Base-by-base conservation (phyloP, 208 protist species). In the Crithidia bombi region DNA sequence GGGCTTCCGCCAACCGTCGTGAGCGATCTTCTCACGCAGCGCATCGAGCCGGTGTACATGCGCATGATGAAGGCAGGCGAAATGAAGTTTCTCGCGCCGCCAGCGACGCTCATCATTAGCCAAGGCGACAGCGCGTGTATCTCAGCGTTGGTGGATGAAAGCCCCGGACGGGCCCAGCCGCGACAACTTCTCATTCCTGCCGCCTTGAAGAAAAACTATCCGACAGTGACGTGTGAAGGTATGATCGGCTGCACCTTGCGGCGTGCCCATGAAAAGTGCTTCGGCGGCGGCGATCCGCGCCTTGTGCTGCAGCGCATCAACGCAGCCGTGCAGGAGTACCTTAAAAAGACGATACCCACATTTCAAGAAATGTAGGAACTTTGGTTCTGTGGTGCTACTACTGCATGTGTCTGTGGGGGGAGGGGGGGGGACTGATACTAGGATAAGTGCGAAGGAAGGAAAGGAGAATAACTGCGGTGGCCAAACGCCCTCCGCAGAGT, bases 101-200 rank as follows among this genome's bases (percentile, higher is more conserved):
- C 43, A 5, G 65, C 82, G 36, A 92, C 86, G 19, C 47, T 92
- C n/a, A 79, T 82, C n/a, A 47, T 94, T 32, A 72, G 72, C 26
- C 76, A 89, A 63, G 86, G 89, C 33, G 84, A 92, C 62, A 73
- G 78, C 9, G 70, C 69, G 7, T 66, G 80, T 14, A 62, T 71
- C 23, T 44, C 64, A 23, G 43, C 78, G 49, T 61, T 94, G 1
- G 63, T 86, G 11, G 78, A 83, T 38, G 62, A 82, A 30, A 78
- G 73, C 6, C 81, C 89, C 5, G 85, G 79, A 4, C 62, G 69
- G 9, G 78, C 78, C 10, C 77, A 83, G 46, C 65, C 77, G 15
- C 69, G 69, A 19, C 64, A 78, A 46, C 71, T 94, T 30, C 73
- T 91, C 30, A 77, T 89, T 35, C 71, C 85, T 3, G 33, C 28